These are phyloP conservation scores for Suillus tomentosus DNA, from an alignment of 768 basidiomycete genomes.

Conservation along the genomic window DNA sequence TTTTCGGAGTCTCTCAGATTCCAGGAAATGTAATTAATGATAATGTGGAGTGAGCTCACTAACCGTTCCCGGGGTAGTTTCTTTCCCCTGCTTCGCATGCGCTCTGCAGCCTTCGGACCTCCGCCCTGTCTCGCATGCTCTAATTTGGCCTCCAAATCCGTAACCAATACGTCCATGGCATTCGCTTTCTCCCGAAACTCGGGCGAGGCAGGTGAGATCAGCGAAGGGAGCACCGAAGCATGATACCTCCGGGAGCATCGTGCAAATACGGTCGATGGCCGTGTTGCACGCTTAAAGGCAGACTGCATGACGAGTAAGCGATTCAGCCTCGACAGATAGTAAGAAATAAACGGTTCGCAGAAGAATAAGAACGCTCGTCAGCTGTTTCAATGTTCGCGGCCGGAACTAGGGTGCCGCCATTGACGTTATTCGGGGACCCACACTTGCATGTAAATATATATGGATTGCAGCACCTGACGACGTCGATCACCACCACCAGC, in stretches of 20 bases:
- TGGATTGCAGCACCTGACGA: neutral
- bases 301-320: slow-evolving; percentile 15
- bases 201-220: slow-evolving; percentile 65
- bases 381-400: slow-evolving; percentile 2
- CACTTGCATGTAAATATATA: neutral
- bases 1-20: neutral
- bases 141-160: slow-evolving; percentile 61
- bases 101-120: slow-evolving; percentile 69
- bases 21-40: neutral
- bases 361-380: neutral
- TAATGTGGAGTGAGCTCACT: slow-evolving; percentile 5
- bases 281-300: slow-evolving; percentile 18
- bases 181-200: slow-evolving; percentile 70
- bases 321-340: neutral
- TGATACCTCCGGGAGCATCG: slow-evolving; percentile 50
- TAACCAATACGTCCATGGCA: slow-evolving; percentile 70
- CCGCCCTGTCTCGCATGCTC: slow-evolving; percentile 69
- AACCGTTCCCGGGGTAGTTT: slow-evolving; percentile 83
- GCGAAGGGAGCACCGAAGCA: slow-evolving; percentile 72
- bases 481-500: neutral
- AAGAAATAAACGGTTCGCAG: neutral
- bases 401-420: slow-evolving; percentile 2
- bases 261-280: slow-evolving; percentile 10
- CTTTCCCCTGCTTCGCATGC: slow-evolving; percentile 80
- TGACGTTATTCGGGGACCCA: slow-evolving; percentile 1